Conservation (phyloP, 176 grass and related monocot species). For the Secale cereale region DNA sequence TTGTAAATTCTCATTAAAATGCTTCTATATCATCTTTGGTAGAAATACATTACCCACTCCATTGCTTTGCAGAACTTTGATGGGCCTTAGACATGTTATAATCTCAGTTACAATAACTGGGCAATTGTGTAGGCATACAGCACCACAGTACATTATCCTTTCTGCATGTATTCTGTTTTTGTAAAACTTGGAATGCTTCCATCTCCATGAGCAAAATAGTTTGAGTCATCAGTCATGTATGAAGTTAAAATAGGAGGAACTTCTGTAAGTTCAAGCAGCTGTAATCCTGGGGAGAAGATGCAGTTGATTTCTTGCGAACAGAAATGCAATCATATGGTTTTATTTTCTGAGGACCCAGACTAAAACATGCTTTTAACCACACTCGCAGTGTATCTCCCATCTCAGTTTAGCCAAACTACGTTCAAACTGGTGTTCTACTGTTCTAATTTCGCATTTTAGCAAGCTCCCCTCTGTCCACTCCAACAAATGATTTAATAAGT, state of each 20-base stretch:
- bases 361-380: neutral
- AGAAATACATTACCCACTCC: neutral
- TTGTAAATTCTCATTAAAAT: neutral
- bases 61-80: neutral
- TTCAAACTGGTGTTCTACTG: neutral
- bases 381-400: neutral
- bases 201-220: neutral
- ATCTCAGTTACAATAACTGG: neutral
- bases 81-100: neutral
- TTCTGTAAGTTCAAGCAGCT: neutral
- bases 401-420: neutral
- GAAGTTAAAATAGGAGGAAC: neutral
- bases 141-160: neutral
- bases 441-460: neutral
- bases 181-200: neutral
- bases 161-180: neutral
- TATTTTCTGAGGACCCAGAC: neutral
- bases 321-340: neutral
- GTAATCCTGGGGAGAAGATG: neutral
- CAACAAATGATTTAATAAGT: neutral
- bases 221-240: neutral
- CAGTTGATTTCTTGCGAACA: neutral
- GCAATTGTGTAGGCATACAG: neutral
- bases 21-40: neutral
- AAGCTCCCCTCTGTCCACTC: neutral